phyloP scores from a whole-genome alignment of 495 filamentous ascomycete genomes.

The Xylaria bambusicola region DNA sequence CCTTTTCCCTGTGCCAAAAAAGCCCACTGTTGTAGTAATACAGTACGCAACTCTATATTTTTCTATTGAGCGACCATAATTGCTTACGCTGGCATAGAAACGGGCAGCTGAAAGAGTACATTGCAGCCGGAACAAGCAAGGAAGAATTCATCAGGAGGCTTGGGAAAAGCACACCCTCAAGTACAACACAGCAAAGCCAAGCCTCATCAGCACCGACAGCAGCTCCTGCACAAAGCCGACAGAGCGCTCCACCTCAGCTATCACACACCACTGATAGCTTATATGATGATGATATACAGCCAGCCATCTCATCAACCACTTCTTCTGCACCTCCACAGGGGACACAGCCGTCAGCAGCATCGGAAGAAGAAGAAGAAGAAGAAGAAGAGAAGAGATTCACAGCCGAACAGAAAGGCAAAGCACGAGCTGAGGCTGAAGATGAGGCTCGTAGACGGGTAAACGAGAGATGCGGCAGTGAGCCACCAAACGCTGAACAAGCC shows the following conservation, averaged over 20 bases:
- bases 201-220: conserved; percentile 1
- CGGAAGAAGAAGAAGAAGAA: conserved; percentile 37
- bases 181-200: conserved; percentile 14
- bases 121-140: conserved; percentile 58
- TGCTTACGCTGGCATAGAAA: conserved; percentile 45
- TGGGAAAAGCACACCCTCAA: conserved; percentile 34
- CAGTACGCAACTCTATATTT: conserved; percentile 49
- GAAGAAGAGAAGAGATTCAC: no score
- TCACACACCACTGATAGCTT: conserved; percentile 20
- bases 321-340: conserved; percentile 1
- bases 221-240: conserved; percentile 13
- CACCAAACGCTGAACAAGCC: conserved; percentile 22
- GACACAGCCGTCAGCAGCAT: conserved; percentile 1
- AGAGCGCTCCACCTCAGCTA: conserved; percentile 7
- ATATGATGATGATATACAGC: conserved; percentile 23
- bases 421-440: conserved; percentile 36
- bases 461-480: conserved; percentile 30
- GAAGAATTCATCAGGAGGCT: conserved; percentile 60
- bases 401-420: conserved; percentile 37
- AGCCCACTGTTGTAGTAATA: conserved; percentile 77
- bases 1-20: conserved; percentile 72
- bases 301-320: background rate
- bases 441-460: conserved; percentile 31
- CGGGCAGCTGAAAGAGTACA: conserved; percentile 64
- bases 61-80: no score